A percentile compares a stretch with the other conserved stretches of the same genome.
These are phyloP conservation scores for Delonix regia DNA, from an alignment of 306 rosid species.

Conservation along the genomic window DNA sequence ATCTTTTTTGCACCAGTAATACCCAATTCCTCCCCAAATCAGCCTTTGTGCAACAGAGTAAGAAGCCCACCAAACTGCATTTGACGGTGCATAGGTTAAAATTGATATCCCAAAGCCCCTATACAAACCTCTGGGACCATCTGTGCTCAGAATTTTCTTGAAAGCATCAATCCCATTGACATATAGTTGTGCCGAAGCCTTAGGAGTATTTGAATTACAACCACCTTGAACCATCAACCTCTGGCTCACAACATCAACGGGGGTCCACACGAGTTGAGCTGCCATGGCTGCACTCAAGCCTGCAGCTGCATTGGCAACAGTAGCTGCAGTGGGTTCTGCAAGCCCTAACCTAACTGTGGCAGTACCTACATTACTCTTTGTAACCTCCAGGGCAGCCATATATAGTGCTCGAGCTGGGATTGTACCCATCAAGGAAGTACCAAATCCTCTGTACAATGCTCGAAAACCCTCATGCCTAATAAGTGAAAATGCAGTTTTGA, in stretches of 20 bases:
- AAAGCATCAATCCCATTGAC: conserved; percentile 68
- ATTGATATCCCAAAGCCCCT: conserved; percentile 85
- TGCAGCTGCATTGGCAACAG: conserved; percentile 65
- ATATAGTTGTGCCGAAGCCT: conserved; percentile 49
- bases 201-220: conserved; percentile 29
- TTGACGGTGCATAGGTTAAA: conserved; percentile 76
- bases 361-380: conserved; percentile 73
- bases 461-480: conserved; percentile 65
- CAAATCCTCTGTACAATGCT: conserved; percentile 80
- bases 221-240: conserved; percentile 74
- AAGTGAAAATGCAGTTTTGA: conserved; percentile 54
- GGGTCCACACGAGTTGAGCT: conserved; percentile 83
- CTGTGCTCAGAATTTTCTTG: conserved; percentile 56
- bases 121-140: conserved; percentile 67
- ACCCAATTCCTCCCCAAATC: conserved; percentile 69
- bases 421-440: conserved; percentile 77
- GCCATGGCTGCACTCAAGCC: conserved; percentile 78
- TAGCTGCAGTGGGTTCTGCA: conserved; percentile 59
- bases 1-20: conserved; percentile 46
- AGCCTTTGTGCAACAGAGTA: conserved; percentile 66
- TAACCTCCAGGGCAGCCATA: conserved; percentile 74
- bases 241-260: conserved; percentile 76
- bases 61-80: conserved; percentile 90
- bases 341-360: conserved; percentile 60
- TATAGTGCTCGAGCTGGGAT: conserved; percentile 78